A percentile compares a stretch with the other conserved stretches of the same genome.
Conservation (phyloP, 257 asterid species). For the Linaria vulgaris region DNA sequence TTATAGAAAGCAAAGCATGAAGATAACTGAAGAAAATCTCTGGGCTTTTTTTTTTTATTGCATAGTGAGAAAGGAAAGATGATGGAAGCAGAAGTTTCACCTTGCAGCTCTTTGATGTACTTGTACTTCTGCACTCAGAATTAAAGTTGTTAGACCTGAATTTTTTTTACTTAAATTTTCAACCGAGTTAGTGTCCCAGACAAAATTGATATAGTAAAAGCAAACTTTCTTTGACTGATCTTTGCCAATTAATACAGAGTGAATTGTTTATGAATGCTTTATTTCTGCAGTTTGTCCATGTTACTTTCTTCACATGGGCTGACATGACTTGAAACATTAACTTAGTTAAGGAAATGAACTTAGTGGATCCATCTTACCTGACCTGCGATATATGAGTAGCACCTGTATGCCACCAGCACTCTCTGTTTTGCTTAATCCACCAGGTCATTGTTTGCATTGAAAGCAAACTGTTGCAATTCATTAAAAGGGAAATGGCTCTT, state of each 20-base stretch:
- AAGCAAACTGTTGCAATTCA: neutral
- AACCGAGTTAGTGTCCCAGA: no score
- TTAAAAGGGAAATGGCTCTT: neutral
- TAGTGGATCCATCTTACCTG: neutral
- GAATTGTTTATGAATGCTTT: neutral
- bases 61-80: no score
- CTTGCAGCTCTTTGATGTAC: no score
- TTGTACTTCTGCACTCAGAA: no score
- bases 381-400: neutral
- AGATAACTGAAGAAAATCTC: neutral
- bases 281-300: neutral
- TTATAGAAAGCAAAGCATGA: neutral
- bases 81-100: no score
- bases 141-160: no score
- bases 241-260: neutral
- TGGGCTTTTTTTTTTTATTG: no score
- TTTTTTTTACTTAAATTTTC: no score
- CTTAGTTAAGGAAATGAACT: neutral
- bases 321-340: neutral
- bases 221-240: neutral
- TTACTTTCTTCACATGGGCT: neutral
- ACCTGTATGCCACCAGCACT: neutral
- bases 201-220: no score
- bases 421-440: neutral
- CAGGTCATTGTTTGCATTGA: neutral